These are phyloP conservation scores for Abortiporus biennis DNA, from an alignment of 1,284 basidiomycete species.

Conservation along the genomic window DNA sequence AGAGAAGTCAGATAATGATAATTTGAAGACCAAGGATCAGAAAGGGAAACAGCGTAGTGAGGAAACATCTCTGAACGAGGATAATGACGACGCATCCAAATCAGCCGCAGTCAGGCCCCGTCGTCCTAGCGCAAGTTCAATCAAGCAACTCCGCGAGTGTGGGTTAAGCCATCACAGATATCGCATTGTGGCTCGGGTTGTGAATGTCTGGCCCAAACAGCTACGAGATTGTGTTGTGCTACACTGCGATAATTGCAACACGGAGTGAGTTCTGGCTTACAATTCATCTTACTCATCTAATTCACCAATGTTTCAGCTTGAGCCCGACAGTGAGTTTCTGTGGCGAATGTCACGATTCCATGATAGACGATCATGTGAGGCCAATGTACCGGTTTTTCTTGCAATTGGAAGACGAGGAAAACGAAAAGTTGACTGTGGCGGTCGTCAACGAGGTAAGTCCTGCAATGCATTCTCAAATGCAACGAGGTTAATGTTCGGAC, in stretches of 20 bases:
- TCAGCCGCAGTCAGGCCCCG: too few species aligned
- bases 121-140: conserved; percentile 18
- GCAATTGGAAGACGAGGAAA: conserved; percentile 42
- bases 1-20: neutral
- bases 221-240: conserved; percentile 41
- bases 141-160: conserved; percentile 33
- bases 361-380: conserved; percentile 38
- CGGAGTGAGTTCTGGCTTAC: conserved; percentile 31
- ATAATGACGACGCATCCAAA: too few species aligned
- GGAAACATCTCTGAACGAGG: conserved; percentile 3
- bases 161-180: conserved; percentile 33
- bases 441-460: conserved; percentile 18
- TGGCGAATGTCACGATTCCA: conserved; percentile 44
- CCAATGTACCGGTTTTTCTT: conserved; percentile 44
- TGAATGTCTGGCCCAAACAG: conserved; percentile 50
- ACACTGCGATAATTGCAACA: conserved; percentile 46
- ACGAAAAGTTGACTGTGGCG: conserved; percentile 35
- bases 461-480: conserved; percentile 2
- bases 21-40: neutral
- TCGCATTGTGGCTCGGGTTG: conserved; percentile 41
- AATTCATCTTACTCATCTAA: conserved; percentile 25
- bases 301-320: conserved; percentile 33
- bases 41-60: conserved; percentile 3
- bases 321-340: too few species aligned
- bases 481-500: conserved; percentile 5